Evolutionary conservation across 2,329 filamentous ascomycete genomes (phyloP).

Genomic region (Nigrospora osmanthi): DNA sequence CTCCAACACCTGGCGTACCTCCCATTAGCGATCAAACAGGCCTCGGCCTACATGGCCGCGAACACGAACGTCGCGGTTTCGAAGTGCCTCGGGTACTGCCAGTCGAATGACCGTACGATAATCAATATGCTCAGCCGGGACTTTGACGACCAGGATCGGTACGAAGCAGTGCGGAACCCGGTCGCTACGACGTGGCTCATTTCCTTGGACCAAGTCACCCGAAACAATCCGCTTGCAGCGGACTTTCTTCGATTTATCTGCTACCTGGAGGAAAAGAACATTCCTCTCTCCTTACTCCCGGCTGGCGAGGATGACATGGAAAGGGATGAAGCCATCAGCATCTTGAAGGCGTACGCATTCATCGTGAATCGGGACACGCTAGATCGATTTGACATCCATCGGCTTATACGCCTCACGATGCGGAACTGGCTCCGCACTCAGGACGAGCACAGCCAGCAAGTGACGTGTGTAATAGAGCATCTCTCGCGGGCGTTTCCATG

Average conservation of each 20-base stretch:
- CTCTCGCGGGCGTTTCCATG: background rate
- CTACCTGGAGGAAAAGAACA: constrained; percentile 3
- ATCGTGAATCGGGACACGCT: background rate
- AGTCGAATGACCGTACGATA: background rate
- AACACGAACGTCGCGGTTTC: background rate
- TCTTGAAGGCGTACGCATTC: background rate
- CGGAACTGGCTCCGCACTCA: constrained; percentile 2
- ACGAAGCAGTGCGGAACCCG: background rate
- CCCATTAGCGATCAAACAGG: background rate
- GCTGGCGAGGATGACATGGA: background rate
- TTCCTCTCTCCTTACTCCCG: background rate
- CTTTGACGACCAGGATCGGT: background rate
- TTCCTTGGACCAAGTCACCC: constrained; percentile 1
- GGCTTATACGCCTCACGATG: constrained; percentile 4
- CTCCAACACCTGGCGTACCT: background rate
- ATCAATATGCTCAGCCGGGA: background rate
- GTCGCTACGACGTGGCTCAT: background rate
- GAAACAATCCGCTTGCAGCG: background rate
- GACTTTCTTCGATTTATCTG: background rate
- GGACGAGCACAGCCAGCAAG: too few relatives aligned
- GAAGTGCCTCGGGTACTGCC: background rate
- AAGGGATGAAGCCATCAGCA: background rate
- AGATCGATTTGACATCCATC: background rate
- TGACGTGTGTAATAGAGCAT: background rate
- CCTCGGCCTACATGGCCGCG: background rate